A percentile compares a stretch with the other conserved stretches of the same genome.
Evolutionary conservation across 192 early-diverging fungal species (phyloP).

Genomic region (Linnemannia elongata): DNA sequence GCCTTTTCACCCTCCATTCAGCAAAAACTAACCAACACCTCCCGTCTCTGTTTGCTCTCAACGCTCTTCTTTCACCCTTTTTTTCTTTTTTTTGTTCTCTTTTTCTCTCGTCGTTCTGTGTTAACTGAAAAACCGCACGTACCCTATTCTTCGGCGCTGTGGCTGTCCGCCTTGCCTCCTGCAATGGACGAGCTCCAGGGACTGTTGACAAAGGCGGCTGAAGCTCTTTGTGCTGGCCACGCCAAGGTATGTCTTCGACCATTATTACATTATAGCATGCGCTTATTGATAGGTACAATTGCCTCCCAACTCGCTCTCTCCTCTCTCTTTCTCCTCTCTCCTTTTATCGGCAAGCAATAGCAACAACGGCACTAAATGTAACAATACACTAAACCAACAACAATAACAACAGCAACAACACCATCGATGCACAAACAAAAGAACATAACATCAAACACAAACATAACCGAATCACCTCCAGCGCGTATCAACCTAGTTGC

Average conservation of each 20-base stretch:
- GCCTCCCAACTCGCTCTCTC: background rate
- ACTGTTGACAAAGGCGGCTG: conserved; percentile 43
- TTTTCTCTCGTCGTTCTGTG: background rate
- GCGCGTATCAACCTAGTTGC: background rate
- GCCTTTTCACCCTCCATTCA: background rate
- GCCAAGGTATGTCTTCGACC: conserved; percentile 45
- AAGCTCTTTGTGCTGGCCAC: conserved; percentile 49
- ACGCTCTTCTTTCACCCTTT: background rate
- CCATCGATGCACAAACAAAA: background rate
- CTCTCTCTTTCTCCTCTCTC: background rate
- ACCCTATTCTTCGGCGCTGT: conserved; percentile 1
- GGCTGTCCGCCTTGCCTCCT: conserved; percentile 18
- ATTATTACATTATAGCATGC: background rate
- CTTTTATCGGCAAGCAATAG: background rate
- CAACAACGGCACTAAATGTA: background rate
- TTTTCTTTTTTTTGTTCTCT: background rate
- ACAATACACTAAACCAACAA: background rate
- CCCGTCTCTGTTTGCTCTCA: background rate
- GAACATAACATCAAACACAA: background rate
- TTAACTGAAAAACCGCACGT: background rate
- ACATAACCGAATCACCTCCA: background rate
- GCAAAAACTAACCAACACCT: background rate
- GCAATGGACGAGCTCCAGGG: conserved; percentile 50
- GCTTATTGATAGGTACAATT: background rate
- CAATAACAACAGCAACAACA: background rate